A percentile compares a stretch with the other conserved stretches of the same genome.
Evolutionary conservation across 2,329 filamentous ascomycete genomes (phyloP).

Genomic region (Hypoxylon sp.): DNA sequence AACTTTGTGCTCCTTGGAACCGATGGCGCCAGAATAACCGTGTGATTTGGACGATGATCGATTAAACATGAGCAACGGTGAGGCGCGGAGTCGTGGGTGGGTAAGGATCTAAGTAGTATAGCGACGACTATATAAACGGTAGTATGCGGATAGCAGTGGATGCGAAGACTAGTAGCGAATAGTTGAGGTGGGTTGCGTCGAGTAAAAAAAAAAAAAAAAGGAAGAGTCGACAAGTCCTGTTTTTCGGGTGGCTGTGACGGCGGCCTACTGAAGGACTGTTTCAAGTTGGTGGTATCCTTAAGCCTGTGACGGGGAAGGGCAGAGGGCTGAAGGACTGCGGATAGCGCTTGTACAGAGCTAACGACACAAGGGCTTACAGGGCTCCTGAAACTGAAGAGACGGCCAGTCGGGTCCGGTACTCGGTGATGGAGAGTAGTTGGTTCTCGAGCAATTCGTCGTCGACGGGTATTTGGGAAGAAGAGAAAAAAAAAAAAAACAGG

Average conservation of each 20-base stretch:
- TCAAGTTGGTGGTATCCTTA: constrained; percentile 37
- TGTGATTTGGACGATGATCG: constrained; percentile 52
- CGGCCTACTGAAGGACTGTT: constrained; percentile 27
- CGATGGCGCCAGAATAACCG: constrained; percentile 42
- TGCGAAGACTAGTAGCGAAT: constrained; percentile 1
- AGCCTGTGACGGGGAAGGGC: constrained; percentile 20
- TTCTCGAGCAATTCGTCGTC: constrained; percentile 10
- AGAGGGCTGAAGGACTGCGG: constrained; percentile 13
- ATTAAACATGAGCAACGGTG: constrained; percentile 53
- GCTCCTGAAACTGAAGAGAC: constrained; percentile 20
- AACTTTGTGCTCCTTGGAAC: constrained; percentile 49
- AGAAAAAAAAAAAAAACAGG: too few species aligned
- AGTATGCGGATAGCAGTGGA: background rate
- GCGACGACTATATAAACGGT: background rate
- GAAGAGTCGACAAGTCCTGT: constrained; percentile 16
- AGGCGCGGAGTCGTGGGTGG: constrained; percentile 10
- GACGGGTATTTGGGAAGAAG: background rate
- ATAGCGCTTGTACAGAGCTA: constrained; percentile 14
- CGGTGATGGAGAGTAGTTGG: too few species aligned
- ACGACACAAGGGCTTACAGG: constrained; percentile 5
- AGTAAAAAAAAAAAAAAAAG: constrained; percentile 20
- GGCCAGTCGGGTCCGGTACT: constrained; percentile 10
- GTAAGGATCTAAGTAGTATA: background rate
- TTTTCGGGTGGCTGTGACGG: constrained; percentile 31
- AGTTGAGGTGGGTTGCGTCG: constrained; percentile 4